Conservation (phyloP, 352 stramenopile genomes). For the Pythium volutum region DNA sequence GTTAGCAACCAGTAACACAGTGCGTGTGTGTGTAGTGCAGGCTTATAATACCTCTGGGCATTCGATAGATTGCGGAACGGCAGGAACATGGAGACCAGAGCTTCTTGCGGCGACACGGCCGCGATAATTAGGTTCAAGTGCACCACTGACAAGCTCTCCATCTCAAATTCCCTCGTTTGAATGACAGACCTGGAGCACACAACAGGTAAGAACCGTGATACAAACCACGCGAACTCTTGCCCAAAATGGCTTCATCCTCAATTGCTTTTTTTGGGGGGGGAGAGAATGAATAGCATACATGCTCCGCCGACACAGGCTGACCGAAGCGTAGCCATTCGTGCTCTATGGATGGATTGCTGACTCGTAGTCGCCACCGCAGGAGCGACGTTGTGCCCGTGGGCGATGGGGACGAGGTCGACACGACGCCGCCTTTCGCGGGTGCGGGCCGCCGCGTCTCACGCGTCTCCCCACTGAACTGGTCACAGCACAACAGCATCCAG, state of each 20-base stretch:
- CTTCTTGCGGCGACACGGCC: neutral
- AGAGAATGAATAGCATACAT: no score
- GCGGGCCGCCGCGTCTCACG: neutral
- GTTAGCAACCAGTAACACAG: constrained; percentile 5
- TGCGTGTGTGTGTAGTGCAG: neutral
- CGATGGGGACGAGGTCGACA: no score
- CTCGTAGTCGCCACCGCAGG: constrained; percentile 12
- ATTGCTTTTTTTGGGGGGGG: no score
- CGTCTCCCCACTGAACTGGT: constrained; percentile 9
- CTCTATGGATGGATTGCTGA: constrained; percentile 5
- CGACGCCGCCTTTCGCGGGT: neutral
- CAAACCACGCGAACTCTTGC: neutral
- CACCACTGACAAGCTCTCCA: neutral
- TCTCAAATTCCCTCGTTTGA: neutral
- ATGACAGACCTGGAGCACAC: neutral
- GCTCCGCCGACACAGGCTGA: no score
- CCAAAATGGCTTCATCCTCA: constrained; percentile 1
- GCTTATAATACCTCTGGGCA: constrained; percentile 63
- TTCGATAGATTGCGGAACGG: constrained; percentile 63
- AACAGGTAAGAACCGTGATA: constrained; percentile 1
- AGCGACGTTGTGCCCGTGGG: constrained; percentile 16
- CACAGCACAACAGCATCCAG: constrained; percentile 4
- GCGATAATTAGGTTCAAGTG: no score
- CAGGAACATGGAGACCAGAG: constrained; percentile 38
- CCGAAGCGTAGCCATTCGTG: neutral